These are phyloP conservation scores for Penicillium subrubescens DNA, from an alignment of 495 filamentous ascomycete species.

Conservation along the genomic window DNA sequence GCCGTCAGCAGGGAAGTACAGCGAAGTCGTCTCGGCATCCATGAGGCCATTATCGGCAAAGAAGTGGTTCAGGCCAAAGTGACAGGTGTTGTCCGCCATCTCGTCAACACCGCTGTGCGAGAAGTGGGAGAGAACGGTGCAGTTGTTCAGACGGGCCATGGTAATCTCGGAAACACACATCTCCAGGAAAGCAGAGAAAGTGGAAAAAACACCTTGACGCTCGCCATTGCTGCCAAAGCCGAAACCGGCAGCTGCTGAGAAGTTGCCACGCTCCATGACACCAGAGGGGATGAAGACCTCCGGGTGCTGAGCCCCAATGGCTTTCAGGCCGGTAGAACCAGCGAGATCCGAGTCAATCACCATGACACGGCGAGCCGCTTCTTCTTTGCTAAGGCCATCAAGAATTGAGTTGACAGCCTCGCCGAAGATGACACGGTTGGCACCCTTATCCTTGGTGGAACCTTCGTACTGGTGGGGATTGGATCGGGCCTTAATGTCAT, in stretches of 20 bases:
- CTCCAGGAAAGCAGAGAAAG: slow-evolving; percentile 45
- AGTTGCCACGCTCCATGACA: slow-evolving; percentile 47
- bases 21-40: slow-evolving; percentile 31
- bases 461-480: slow-evolving; percentile 41
- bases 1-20: slow-evolving; percentile 47
- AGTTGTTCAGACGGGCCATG: slow-evolving; percentile 45
- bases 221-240: slow-evolving; percentile 43
- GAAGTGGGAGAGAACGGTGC: slow-evolving; percentile 43
- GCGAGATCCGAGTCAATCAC: slow-evolving; percentile 47
- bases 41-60: slow-evolving; percentile 46
- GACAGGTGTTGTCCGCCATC: slow-evolving; percentile 48
- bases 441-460: slow-evolving; percentile 37
- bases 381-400: slow-evolving; percentile 40
- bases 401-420: slow-evolving; percentile 43
- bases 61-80: slow-evolving; percentile 47
- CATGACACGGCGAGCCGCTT: slow-evolving; percentile 43
- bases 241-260: slow-evolving; percentile 44
- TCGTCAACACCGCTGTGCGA: slow-evolving; percentile 46
- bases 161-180: slow-evolving; percentile 47
- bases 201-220: slow-evolving; percentile 45
- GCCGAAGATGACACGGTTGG: slow-evolving; percentile 41
- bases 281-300: slow-evolving; percentile 40
- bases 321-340: slow-evolving; percentile 44
- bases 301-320: slow-evolving; percentile 36
- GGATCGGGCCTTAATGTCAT: slow-evolving; percentile 39